Evolutionary conservation across 768 basidiomycete species (phyloP), one percentile per base, ranked within the genome.

Genomic region (Lactifluus subvellereus): DNA sequence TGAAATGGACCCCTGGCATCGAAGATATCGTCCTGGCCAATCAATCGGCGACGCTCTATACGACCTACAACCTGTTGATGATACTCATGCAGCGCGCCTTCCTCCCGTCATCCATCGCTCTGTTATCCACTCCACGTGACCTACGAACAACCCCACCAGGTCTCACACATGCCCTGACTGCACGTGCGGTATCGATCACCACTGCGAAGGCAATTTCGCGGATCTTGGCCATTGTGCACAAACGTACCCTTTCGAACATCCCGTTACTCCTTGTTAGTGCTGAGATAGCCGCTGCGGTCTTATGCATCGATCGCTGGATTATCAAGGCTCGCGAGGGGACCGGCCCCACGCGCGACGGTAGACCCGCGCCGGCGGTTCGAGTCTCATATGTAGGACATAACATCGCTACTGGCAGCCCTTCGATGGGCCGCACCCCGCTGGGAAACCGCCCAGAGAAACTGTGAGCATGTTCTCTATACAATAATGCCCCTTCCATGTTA

Each of bases 1-100:
- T 78, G 38, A 66, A 65, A 55, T 77, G 81, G 81, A 76, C 80
- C 59, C 77, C 80, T 0, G 71, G 74, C 11, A 73, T 76, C 32
- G 71, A 74, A 40, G 73, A 80, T 66, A 68, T 72, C 6, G 60
- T 66, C 0, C 73, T 77, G 42, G 79, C 82, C 48, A 72, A 73
- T 32, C 78, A 80, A 64, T 77, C 78, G 0, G 77, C 78, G 1
- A 71, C 73, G 9, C 71, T 84, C 1, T 77, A 78, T 60, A 69
- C 75, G 3, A 70, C 75, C 2, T 84, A 80, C 70, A 81, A 89
- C 67, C 78, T 86, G 60, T 75, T 84, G 14, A 84, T 88, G 71
- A 90, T 92, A 64, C 76, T 88, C 40, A 78, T 90, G 43, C 89
- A 92, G 72, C 84, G 89, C 2, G 86, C 89, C 0, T 91, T 90